These are phyloP conservation scores for Talaromyces sp. DNA, from an alignment of 2,329 filamentous ascomycete genomes.

Conservation along the genomic window DNA sequence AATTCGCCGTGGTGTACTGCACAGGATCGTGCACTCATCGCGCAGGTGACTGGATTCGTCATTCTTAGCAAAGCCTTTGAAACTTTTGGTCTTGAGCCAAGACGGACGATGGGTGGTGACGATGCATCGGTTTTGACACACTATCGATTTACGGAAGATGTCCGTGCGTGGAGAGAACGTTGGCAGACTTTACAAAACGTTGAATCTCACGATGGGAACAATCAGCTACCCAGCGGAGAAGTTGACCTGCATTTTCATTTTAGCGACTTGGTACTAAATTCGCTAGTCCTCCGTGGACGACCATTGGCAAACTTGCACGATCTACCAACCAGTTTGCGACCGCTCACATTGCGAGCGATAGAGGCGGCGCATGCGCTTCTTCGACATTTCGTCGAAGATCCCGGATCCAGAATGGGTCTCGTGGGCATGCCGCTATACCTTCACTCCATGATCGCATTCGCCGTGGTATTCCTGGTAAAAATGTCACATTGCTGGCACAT, in stretches of 20 bases:
- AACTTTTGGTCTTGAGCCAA: slow-evolving; percentile 51
- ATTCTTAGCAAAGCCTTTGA: slow-evolving; percentile 48
- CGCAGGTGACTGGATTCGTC: slow-evolving; percentile 50
- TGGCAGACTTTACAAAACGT: slow-evolving; percentile 30
- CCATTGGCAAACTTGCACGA: slow-evolving; percentile 7
- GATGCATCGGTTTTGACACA: slow-evolving; percentile 41
- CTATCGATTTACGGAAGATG: slow-evolving; percentile 36
- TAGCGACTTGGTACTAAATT: not conserved
- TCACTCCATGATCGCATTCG: slow-evolving; percentile 15
- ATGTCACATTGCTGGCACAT: slow-evolving; percentile 20
- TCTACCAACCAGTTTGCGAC: slow-evolving; percentile 7
- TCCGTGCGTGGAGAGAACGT: slow-evolving; percentile 39
- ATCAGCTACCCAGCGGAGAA: not conserved
- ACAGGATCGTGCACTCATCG: slow-evolving; percentile 43
- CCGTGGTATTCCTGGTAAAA: slow-evolving; percentile 29
- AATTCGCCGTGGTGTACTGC: slow-evolving; percentile 44
- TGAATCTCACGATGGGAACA: slow-evolving; percentile 22
- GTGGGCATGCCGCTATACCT: slow-evolving; percentile 33
- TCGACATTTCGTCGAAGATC: slow-evolving; percentile 37
- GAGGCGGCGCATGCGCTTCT: slow-evolving; percentile 33
- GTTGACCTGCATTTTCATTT: slow-evolving; percentile 7
- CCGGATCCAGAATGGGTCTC: slow-evolving; percentile 35
- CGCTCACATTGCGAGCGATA: slow-evolving; percentile 26
- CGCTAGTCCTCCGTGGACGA: not conserved
- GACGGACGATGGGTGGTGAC: slow-evolving; percentile 42